These are phyloP conservation scores for Tetracladium maxilliforme DNA, from an alignment of 2,329 filamentous ascomycete genomes.

Conservation along the genomic window DNA sequence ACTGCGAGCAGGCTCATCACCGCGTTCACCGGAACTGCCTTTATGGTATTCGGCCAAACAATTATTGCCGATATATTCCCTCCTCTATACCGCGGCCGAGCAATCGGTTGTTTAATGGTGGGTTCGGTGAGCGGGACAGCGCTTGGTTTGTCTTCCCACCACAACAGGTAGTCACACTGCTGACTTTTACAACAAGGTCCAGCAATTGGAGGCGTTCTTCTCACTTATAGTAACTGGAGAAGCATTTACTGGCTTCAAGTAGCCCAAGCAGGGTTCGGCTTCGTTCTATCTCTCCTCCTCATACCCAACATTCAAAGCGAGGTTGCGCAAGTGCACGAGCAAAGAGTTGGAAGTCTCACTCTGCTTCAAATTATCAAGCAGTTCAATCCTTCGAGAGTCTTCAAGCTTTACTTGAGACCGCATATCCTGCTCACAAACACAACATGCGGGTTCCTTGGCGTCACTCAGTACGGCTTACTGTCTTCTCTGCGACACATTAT, in stretches of 20 bases:
- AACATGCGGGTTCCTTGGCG: slow-evolving; percentile 6
- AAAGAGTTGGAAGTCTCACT: too few species aligned
- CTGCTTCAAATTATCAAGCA: too few species aligned
- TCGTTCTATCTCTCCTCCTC: slow-evolving; percentile 13
- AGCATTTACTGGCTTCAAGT: slow-evolving; percentile 17
- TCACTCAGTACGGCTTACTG: slow-evolving; percentile 33
- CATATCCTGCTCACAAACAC: slow-evolving; percentile 9
- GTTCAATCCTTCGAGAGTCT: slow-evolving; percentile 10
- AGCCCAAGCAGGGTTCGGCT: slow-evolving; percentile 12
- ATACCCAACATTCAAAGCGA: slow-evolving; percentile 9
- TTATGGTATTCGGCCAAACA: slow-evolving; percentile 6
- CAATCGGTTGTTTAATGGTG: too few species aligned
- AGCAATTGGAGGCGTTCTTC: slow-evolving; percentile 15
- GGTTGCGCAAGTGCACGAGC: too few species aligned
- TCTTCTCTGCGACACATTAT: slow-evolving; percentile 52
- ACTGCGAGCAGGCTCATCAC: slow-evolving; percentile 4
- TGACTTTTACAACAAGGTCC: too few species aligned
- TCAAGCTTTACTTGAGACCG: slow-evolving; percentile 9
- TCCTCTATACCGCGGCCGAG: too few species aligned
- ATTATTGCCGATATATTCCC: slow-evolving; percentile 6
- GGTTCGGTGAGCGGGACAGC: slow-evolving; percentile 24
- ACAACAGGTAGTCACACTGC: too few species aligned
- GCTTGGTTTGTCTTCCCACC: slow-evolving; percentile 23
- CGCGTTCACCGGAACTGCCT: slow-evolving; percentile 5
- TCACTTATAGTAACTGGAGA: slow-evolving; percentile 14